Percentiles rank a stretch among this genome's conserved stretches.
Conservation (phyloP, 352 stramenopile genomes). For the Globisporangium ultimum region DNA sequence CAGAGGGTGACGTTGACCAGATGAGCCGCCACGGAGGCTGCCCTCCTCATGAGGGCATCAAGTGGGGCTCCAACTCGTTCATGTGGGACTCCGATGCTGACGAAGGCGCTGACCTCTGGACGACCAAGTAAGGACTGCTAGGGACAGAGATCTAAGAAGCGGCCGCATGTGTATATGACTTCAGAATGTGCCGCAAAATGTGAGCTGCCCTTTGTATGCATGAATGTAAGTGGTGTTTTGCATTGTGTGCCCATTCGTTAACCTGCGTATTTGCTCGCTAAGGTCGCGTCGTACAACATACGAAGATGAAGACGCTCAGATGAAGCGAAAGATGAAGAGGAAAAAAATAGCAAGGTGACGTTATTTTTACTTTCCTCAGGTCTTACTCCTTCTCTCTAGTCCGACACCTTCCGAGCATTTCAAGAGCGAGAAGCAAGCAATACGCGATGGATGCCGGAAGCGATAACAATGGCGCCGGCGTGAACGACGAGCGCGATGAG, state of each 20-base stretch:
- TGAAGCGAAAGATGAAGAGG: no score
- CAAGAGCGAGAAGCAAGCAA: background rate
- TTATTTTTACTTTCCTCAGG: no score
- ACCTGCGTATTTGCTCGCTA: no score
- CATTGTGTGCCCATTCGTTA: background rate
- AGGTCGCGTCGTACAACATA: no score
- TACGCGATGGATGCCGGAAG: slow-evolving; percentile 8
- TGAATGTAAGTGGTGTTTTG: slow-evolving; percentile 7
- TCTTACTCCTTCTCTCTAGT: background rate
- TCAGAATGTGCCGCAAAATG: no score
- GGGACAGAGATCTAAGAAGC: background rate
- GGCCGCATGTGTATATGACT: background rate
- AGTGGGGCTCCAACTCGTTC: slow-evolving; percentile 85
- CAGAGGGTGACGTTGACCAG: slow-evolving; percentile 62
- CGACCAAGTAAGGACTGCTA: slow-evolving; percentile 47
- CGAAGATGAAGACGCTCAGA: slow-evolving; percentile 2
- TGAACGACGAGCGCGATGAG: slow-evolving; percentile 4
- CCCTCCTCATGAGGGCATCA: slow-evolving; percentile 80
- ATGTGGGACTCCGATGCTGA: slow-evolving; percentile 85
- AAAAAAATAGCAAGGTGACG: no score
- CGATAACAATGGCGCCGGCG: slow-evolving; percentile 7
- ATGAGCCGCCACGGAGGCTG: slow-evolving; percentile 84
- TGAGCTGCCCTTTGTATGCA: background rate
- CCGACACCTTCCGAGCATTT: background rate
- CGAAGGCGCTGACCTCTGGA: slow-evolving; percentile 79